Evolutionary conservation across 1,284 basidiomycete genomes (phyloP).

Genomic region (Trichosporon sp.): DNA sequence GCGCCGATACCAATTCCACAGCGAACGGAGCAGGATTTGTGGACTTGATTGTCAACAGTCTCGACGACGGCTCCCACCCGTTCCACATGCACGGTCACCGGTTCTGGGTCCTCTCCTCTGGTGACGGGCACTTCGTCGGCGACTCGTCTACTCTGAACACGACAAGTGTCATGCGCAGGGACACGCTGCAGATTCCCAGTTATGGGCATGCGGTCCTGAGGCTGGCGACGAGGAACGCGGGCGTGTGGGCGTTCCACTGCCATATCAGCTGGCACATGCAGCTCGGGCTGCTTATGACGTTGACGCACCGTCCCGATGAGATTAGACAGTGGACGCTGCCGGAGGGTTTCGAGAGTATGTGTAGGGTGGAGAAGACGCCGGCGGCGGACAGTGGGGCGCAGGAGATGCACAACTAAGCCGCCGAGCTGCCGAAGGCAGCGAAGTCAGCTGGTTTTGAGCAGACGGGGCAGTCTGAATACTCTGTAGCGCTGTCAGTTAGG

Average conservation of each 20-base stretch:
- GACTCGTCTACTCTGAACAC: slow-evolving; percentile 29
- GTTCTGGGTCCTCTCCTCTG: slow-evolving; percentile 37
- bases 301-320: slow-evolving; percentile 30
- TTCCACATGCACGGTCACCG: slow-evolving; percentile 45
- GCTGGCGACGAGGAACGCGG: slow-evolving; percentile 36
- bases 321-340: slow-evolving; percentile 22
- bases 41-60: slow-evolving; percentile 38
- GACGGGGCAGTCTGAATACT: too few relatives aligned
- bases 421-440: not conserved
- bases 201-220: slow-evolving; percentile 38
- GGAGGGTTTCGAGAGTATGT: slow-evolving; percentile 21
- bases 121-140: slow-evolving; percentile 26
- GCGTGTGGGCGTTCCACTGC: slow-evolving; percentile 42
- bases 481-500: too few relatives aligned
- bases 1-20: not conserved
- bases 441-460: too few relatives aligned
- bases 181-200: slow-evolving; percentile 38
- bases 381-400: not conserved
- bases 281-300: slow-evolving; percentile 27
- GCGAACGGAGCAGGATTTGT: slow-evolving; percentile 26
- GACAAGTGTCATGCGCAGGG: slow-evolving; percentile 40
- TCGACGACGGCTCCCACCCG: slow-evolving; percentile 41
- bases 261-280: slow-evolving; percentile 42
- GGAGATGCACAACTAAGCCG: not conserved
- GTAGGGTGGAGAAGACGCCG: not conserved